A percentile compares a stretch with the other conserved stretches of the same genome.
These are phyloP conservation scores for Camellia japonica DNA, from an alignment of 148 eudicot genomes.

Conservation along the genomic window DNA sequence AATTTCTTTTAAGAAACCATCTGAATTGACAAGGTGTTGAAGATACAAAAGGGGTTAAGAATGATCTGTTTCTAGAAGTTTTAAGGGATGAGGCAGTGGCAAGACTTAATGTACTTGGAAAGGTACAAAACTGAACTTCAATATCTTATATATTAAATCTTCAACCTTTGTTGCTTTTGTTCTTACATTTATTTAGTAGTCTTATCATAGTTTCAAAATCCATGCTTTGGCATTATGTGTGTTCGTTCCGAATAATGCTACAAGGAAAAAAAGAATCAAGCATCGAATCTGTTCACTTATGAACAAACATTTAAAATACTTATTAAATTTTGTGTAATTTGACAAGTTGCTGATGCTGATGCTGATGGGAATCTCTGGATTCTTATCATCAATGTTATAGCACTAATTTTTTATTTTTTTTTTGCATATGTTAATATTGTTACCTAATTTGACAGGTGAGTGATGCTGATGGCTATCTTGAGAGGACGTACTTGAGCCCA, in stretches of 20 bases:
- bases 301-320: no score
- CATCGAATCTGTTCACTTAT: background rate
- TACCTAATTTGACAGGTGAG: conserved; percentile 60
- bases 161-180: background rate
- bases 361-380: background rate
- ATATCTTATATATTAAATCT: background rate
- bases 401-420: background rate
- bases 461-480: conserved; percentile 82
- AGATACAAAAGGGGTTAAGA: conserved; percentile 32
- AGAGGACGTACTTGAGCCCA: conserved; percentile 89
- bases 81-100: conserved; percentile 74
- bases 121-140: conserved; percentile 41
- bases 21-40: conserved; percentile 32
- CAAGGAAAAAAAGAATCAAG: background rate
- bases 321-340: background rate
- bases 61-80: conserved; percentile 43
- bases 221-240: background rate
- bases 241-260: background rate
- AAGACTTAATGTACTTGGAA: conserved; percentile 69
- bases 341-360: background rate
- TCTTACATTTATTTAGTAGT: background rate
- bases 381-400: background rate
- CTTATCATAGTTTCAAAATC: background rate
- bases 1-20: background rate
- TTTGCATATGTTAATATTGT: background rate